These are phyloP conservation scores for Mesembryanthemum crystallinum DNA, from an alignment of 148 eudicot genomes.

Conservation along the genomic window DNA sequence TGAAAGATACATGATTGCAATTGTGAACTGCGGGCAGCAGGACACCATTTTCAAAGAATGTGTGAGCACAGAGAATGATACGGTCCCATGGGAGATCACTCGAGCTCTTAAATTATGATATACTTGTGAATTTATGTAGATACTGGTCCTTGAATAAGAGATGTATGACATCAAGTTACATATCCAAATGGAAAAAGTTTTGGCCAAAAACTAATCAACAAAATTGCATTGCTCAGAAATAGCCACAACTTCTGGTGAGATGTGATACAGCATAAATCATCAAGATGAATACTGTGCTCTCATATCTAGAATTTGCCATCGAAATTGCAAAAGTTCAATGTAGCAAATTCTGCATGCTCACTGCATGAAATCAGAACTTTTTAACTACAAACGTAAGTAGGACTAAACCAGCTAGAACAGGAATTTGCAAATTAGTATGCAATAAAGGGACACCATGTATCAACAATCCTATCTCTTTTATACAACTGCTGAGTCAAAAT, in stretches of 20 bases:
- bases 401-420: slow-evolving; percentile 2
- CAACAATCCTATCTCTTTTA: slow-evolving; percentile 3
- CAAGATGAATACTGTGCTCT: too few relatives aligned
- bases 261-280: too few relatives aligned
- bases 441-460: not conserved
- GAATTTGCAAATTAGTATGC: slow-evolving; percentile 2
- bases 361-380: not conserved
- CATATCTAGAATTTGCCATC: not conserved
- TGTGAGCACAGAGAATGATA: slow-evolving; percentile 38
- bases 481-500: slow-evolving; percentile 11
- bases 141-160: not conserved
- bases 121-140: not conserved
- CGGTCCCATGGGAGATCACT: slow-evolving; percentile 69
- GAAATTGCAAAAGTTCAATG: not conserved
- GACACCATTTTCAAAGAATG: slow-evolving; percentile 34
- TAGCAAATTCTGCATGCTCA: not conserved
- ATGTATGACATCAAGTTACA: not conserved
- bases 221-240: not conserved
- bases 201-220: not conserved
- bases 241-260: too few relatives aligned
- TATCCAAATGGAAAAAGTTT: not conserved
- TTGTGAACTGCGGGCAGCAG: slow-evolving; percentile 55
- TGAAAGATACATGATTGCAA: slow-evolving; percentile 63
- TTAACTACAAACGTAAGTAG: too few relatives aligned
- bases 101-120: slow-evolving; percentile 58